Conservation (phyloP, 306 rosid species). For the Amphicarpaea edgeworthii region DNA sequence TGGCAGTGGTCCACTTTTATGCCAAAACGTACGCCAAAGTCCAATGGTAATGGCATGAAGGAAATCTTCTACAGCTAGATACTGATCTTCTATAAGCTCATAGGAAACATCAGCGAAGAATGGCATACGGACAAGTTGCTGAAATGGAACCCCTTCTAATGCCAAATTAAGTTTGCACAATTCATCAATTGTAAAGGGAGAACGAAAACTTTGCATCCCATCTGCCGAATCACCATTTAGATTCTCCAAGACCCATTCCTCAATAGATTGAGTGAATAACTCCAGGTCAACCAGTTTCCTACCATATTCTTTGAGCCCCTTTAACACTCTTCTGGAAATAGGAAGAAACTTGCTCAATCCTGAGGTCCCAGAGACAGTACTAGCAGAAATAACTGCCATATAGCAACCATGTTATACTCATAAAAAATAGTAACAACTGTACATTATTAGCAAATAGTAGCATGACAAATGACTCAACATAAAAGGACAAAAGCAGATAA, state of each 20-base stretch:
- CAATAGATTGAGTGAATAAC: conserved; percentile 65
- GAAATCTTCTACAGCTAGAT: conserved; percentile 85
- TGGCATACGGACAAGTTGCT: conserved; percentile 91
- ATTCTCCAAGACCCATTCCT: conserved; percentile 82
- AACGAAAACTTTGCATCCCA: conserved; percentile 58
- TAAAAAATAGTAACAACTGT: conserved; percentile 12
- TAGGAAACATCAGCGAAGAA: conserved; percentile 50
- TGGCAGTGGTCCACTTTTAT: conserved; percentile 77
- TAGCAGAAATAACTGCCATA: conserved; percentile 69
- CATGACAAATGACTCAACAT: conserved; percentile 13
- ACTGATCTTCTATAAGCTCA: conserved; percentile 72
- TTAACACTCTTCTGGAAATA: conserved; percentile 71
- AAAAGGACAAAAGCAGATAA: background rate
- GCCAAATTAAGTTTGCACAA: conserved; percentile 88
- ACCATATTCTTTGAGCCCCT: conserved; percentile 77
- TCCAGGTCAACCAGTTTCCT: conserved; percentile 75
- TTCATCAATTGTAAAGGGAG: conserved; percentile 78
- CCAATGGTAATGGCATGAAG: conserved; percentile 78
- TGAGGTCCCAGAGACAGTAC: conserved; percentile 67
- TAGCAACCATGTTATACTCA: conserved; percentile 39
- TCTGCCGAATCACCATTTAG: conserved; percentile 56
- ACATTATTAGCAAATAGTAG: conserved; percentile 1
- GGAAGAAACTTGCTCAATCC: conserved; percentile 65
- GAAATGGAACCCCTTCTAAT: conserved; percentile 81
- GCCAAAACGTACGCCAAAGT: conserved; percentile 96